These are phyloP conservation scores for Kwoniella heveanensis DNA, from an alignment of 768 basidiomycete species.

Conservation along the genomic window DNA sequence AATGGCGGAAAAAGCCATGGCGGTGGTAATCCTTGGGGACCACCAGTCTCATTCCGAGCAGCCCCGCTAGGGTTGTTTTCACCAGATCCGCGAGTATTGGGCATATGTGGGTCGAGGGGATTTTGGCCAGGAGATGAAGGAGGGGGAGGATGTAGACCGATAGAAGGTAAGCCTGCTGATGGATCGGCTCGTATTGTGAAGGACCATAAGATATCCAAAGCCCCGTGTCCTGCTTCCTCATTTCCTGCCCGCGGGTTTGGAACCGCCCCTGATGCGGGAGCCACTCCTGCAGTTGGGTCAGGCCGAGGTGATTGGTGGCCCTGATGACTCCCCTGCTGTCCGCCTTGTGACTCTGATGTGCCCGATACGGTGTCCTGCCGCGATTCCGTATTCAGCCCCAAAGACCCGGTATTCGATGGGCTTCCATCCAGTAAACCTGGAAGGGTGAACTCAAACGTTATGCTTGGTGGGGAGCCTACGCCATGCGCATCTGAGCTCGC, in stretches of 20 bases:
- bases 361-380: background rate
- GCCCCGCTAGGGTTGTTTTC: background rate
- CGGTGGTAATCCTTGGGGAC: constrained; percentile 13
- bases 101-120: background rate
- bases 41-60: background rate
- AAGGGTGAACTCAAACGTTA: background rate
- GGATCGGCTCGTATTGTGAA: constrained; percentile 16
- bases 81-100: background rate
- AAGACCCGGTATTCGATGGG: background rate
- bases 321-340: no score
- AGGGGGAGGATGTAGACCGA: constrained; percentile 2
- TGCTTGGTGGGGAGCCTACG: background rate
- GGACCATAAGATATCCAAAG: constrained; percentile 8
- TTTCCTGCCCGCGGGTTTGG: background rate
- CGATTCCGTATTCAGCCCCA: background rate
- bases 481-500: background rate
- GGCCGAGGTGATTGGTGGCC: no score
- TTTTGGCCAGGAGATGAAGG: background rate
- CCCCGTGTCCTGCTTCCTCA: background rate
- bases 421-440: background rate
- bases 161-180: background rate
- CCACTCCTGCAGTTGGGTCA: background rate
- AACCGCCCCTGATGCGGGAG: background rate
- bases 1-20: constrained; percentile 30
- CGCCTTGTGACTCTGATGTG: background rate